Evolutionary conservation across 208 protist species (phyloP), one percentile per base, ranked within the genome.

Genomic region (Wallacemonas sp.): DNA sequence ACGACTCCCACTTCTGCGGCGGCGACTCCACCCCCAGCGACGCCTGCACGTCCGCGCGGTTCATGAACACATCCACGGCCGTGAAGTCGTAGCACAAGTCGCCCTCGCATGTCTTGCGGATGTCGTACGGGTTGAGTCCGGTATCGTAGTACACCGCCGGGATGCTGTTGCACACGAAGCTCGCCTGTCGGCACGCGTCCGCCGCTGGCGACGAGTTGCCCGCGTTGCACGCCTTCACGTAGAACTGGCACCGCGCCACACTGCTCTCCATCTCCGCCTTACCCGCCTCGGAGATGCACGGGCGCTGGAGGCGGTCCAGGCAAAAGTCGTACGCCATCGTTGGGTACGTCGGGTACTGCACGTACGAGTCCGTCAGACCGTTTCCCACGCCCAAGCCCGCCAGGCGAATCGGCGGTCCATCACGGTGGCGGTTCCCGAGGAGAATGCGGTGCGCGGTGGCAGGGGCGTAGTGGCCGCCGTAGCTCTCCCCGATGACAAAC

Each of bases 91-190:
- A 98, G 83, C 94, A 98, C 30, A 97, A 63, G 12, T 54, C 54
- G 29, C 38, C 71, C 63, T 79, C 60, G 72, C 89, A 92, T 3
- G 36, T 32, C 48, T 75, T 74, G 58, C 88, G 76, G 1, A 96
- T 79, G 68, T 96, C 93, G 63, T 97, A 97, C 27, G 37, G 54
- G 76, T 97, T 97, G 12, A 93, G 62, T 21, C 85, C 87, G 3
- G 78, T 79, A 6, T n/a, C 19, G 6, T 34, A 12, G 78, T 86
- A 90, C 15, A 79, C 69, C 8, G 17, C 54, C 15, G 80, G 44
- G 19, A 89, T 37, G 26, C 45, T 52, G 34, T 62, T 85, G 73
- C 90, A 94, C 26, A 63, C 22, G 3, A 29, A 17, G 19, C 63
- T 22, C 13, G 78, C 68, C 15, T 37, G 17, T 10, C 33, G 19